These are phyloP conservation scores for Scorias spongiosa DNA, from an alignment of 2,329 filamentous ascomycete genomes.

Conservation along the genomic window DNA sequence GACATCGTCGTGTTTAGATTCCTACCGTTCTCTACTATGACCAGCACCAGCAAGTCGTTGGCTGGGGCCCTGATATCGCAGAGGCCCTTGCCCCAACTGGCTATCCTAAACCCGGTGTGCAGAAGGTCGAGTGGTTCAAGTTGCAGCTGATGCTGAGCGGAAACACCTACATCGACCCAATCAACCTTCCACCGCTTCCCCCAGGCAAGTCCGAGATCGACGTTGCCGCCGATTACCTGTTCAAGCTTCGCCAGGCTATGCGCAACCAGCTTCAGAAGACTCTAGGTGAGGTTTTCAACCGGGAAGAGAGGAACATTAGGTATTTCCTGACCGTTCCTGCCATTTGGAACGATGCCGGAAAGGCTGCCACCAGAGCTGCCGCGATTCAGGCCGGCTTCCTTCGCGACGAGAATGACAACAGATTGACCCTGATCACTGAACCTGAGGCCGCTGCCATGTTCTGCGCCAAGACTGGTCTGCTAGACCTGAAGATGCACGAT, in stretches of 20 bases:
- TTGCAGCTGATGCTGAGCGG: constrained; percentile 96
- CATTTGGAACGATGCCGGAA: constrained; percentile 98
- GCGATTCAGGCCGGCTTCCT: constrained; percentile 95
- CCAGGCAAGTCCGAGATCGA: constrained; percentile 98
- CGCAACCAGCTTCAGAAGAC: constrained; percentile 90
- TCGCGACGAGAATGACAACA: constrained; percentile 93
- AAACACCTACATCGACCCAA: constrained; percentile 98
- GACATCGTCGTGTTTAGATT: constrained; percentile 44
- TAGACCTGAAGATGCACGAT: constrained; percentile 96
- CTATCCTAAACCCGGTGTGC: constrained; percentile 92
- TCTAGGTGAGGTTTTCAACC: constrained; percentile 89
- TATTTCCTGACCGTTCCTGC: constrained; percentile 98
- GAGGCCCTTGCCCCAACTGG: constrained; percentile 92
- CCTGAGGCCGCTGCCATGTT: constrained; percentile 95
- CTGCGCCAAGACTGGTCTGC: constrained; percentile 87
- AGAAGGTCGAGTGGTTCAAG: constrained; percentile 99
- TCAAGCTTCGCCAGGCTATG: constrained; percentile 96
- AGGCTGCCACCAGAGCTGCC: constrained; percentile 87
- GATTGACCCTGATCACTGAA: constrained; percentile 85
- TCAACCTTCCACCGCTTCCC: constrained; percentile 92
- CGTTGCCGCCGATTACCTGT: constrained; percentile 97
- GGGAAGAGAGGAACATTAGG: constrained; percentile 93
- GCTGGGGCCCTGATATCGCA: constrained; percentile 96
- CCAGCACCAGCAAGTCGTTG: constrained; percentile 98
- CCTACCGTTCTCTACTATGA: constrained; percentile 99